phyloP scores from a whole-genome alignment of 2,329 filamentous ascomycete species.

The Xylaria multiplex region DNA sequence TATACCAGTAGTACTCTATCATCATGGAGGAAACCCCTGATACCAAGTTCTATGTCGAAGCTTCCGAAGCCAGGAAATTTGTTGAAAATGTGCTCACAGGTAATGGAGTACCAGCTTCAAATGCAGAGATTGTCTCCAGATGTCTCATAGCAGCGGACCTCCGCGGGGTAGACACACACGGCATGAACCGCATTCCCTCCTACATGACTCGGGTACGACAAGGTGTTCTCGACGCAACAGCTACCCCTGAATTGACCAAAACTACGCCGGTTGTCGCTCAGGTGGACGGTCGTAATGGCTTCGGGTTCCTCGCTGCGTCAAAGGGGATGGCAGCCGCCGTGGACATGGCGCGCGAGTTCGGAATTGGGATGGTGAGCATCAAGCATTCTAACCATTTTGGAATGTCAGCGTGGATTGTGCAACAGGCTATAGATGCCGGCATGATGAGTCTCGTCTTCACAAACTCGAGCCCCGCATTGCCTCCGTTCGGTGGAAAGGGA shows the following conservation, averaged over 20 bases:
- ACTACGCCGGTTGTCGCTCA: constrained; percentile 77
- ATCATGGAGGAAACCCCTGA: constrained; percentile 43
- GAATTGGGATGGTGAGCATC: constrained; percentile 80
- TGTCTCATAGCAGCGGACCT: constrained; percentile 80
- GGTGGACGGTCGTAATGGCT: constrained; percentile 74
- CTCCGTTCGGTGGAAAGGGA: constrained; percentile 73
- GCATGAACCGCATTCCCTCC: constrained; percentile 79
- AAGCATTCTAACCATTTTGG: constrained; percentile 85
- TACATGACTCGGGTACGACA: constrained; percentile 79
- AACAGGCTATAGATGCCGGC: constrained; percentile 76
- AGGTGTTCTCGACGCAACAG: constrained; percentile 71
- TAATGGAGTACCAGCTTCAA: constrained; percentile 67
- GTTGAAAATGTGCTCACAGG: constrained; percentile 65
- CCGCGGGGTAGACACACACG: constrained; percentile 82
- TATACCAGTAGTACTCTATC: not conserved
- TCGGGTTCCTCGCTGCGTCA: constrained; percentile 78
- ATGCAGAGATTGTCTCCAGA: constrained; percentile 71
- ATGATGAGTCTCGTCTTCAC: constrained; percentile 79
- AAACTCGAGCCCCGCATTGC: constrained; percentile 76
- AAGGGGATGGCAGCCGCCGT: constrained; percentile 74
- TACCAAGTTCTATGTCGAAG: constrained; percentile 50
- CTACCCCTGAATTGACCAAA: constrained; percentile 66
- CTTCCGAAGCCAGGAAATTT: constrained; percentile 58
- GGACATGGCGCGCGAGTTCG: constrained; percentile 69
- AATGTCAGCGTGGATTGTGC: constrained; percentile 83